Base-by-base conservation (phyloP, 139 green algal genomes). In the Volvox africanus region DNA sequence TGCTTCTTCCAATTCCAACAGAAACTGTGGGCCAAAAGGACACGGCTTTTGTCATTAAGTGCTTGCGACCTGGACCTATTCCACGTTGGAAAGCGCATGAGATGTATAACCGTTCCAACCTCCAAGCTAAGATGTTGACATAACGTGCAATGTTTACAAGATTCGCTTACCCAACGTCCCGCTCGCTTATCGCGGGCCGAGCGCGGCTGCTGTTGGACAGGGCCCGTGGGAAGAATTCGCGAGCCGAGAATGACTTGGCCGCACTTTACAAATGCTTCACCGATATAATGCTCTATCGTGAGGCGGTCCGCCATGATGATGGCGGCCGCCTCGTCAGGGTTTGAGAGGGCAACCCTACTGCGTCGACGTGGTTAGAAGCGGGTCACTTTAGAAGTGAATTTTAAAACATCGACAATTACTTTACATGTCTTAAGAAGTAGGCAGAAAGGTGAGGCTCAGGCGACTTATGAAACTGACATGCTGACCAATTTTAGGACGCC, bases 271-370 rank as follows among this genome's bases (percentile, higher is more conserved):
- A 90, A 81, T 17, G 82, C 87, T 30, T 92, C 82, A 26, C 89
- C 89, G 0, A 87, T 65, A 37, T 92, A 92, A 73, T 92, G 89
- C 65, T 92, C 88, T 33, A 92, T 92, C 12, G 88, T 92, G 26
- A 92, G 68, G 26, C 80, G 67, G 37, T 92, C 88, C 37, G 88
- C 88, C 88, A 92, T 92, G 9, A 24, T 28, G 18, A 36, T 62
- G 78, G 37, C 78, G 78, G 78, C 78, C 78, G 78, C 78, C 78
- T 84, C 78, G 62, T 1, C 1, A 65, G 16, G 36, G 16, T 65
- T 65, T 35, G 37, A 62, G 18, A 65, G 37, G 37, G 67, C 22
- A 84, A 84, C 78, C 78, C 78, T 84, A 84, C 78, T 84, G 78
- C 36, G 78, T 68, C 76, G 76, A 84, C 78, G 78, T 84, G 78